Base-by-base conservation (phyloP, 2,329 filamentous ascomycete genomes). In the Penicillium sp. region DNA sequence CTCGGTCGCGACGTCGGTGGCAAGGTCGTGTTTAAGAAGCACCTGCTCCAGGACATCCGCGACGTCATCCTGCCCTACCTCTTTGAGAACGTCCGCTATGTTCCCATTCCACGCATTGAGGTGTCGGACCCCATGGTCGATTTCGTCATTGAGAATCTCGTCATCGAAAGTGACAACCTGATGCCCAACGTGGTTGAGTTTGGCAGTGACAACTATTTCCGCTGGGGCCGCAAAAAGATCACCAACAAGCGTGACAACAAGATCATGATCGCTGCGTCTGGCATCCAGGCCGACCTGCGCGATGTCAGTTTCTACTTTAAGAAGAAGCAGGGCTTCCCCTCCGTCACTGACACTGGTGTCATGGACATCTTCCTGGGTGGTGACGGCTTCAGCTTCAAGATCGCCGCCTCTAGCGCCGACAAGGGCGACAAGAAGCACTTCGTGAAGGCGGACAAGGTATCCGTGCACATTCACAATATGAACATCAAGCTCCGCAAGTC, bases 251-350 rank as follows among this genome's bases (percentile, higher is more conserved):
- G 82, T 69, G 85, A 87, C 70, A 90, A 95, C 71, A 85, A 84
- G 64, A 63, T 91, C 56, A 89, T 93, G 76, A 77, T 97, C 52
- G 86, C 88, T 51, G 86, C 93, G 3, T 86, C 87, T 20, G 91
- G 93, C 43, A 79, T 98, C 32, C 93, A 98, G 75, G 89, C 91
- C 76, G 93, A 98, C 58, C 77, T 97, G 36, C 50, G 70, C 58
- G 89, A 95, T 63, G 88, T 98, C 52, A 88, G 87, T 69, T 97
- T 90, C 78, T 90, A 97, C 70, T 78, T 98, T 72, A 93, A 93
- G 75, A 87, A 85, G 73, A 97, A 98, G 80, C 75, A 89, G 62
- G 91, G 93, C 7, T 96, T 96, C 77, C 91, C 90, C 3, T 79
- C 84, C 11, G 76, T 97, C 67, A 89, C 82, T 14, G 93, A 98